A percentile compares a stretch with the other conserved stretches of the same genome.
phyloP scores from a whole-genome alignment of 148 eudicot genomes.

The Cornus controversa region DNA sequence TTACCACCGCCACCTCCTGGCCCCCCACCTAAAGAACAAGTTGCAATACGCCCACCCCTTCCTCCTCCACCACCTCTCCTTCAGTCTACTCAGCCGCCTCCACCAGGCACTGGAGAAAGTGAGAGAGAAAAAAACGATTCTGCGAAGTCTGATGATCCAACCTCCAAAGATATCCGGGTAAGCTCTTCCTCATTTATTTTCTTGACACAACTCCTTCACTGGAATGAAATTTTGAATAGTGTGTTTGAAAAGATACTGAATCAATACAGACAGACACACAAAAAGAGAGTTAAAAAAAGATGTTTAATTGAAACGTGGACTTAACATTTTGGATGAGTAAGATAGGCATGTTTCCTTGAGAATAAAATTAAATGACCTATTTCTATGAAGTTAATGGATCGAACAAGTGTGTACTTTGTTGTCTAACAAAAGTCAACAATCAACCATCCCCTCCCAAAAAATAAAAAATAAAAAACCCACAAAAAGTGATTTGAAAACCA shows the following conservation, averaged over 20 bases:
- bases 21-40: conserved; percentile 68
- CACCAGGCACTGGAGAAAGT: conserved; percentile 58
- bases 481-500: no score
- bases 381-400: background rate
- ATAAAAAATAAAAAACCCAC: no score
- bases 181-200: background rate
- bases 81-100: conserved; percentile 64
- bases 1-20: conserved; percentile 77
- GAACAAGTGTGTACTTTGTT: background rate
- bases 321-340: no score
- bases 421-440: background rate
- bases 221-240: background rate
- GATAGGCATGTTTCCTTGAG: no score
- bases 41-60: conserved; percentile 45
- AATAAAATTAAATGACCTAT: no score
- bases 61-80: conserved; percentile 59
- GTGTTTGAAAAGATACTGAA: background rate
- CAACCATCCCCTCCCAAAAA: background rate
- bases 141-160: conserved; percentile 41
- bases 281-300: no score
- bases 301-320: no score
- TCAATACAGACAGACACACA: no score
- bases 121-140: conserved; percentile 45
- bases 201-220: background rate
- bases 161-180: conserved; percentile 54